These are phyloP conservation scores for Sordaria brevicollis DNA, from an alignment of 495 filamentous ascomycete species.

Conservation along the genomic window DNA sequence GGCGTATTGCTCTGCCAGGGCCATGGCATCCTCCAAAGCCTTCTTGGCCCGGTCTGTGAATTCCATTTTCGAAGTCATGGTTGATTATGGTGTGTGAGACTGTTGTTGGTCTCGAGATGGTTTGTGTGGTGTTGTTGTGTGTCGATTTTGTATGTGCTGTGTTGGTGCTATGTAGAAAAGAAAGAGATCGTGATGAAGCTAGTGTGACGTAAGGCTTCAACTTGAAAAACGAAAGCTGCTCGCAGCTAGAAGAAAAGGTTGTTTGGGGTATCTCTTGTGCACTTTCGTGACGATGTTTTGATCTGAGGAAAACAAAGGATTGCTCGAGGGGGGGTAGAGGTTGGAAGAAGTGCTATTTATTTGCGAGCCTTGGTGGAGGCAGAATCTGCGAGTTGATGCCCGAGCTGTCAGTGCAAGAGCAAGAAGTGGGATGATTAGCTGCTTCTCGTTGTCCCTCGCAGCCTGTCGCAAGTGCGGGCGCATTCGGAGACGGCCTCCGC, in stretches of 20 bases:
- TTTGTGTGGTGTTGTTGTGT: background rate
- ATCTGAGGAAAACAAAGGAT: background rate
- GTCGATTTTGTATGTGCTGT: constrained; percentile 4
- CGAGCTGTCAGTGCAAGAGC: background rate
- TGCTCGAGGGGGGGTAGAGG: background rate
- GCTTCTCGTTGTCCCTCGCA: constrained; percentile 4
- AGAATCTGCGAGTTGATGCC: constrained; percentile 4
- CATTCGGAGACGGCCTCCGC: background rate
- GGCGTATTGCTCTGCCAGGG: constrained; percentile 72
- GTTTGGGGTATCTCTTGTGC: constrained; percentile 2
- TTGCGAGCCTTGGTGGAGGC: background rate
- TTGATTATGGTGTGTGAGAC: constrained; percentile 15
- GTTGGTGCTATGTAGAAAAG: background rate
- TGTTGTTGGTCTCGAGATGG: constrained; percentile 1
- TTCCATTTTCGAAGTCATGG: constrained; percentile 53
- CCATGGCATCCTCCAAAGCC: constrained; percentile 75
- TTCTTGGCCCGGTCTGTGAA: constrained; percentile 89
- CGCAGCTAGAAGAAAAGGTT: background rate
- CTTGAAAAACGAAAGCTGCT: constrained; percentile 2
- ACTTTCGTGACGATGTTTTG: constrained; percentile 2
- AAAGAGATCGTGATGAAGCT: background rate
- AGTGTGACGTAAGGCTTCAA: constrained; percentile 20
- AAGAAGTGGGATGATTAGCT: constrained; percentile 9
- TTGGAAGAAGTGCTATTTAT: constrained; percentile 13
- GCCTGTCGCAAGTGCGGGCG: background rate